Evolutionary conservation across 2,329 filamentous ascomycete species (phyloP).

Genomic region (Mollisia scopiformis): DNA sequence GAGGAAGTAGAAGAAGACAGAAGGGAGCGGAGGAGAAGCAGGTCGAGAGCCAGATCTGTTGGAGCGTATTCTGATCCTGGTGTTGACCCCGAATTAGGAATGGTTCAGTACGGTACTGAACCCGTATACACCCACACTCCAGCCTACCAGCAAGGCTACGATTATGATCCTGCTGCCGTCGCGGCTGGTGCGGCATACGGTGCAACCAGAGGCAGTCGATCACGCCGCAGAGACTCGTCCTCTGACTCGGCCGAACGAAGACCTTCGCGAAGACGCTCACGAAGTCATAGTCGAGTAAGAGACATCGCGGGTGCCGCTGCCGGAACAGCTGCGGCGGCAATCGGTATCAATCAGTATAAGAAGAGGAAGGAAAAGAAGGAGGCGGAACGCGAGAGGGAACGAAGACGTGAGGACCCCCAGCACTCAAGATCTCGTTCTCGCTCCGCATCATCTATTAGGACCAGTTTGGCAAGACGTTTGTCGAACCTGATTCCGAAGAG

Average conservation of each 20-base stretch:
- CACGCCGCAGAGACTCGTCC: constrained; percentile 28
- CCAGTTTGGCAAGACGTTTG: constrained; percentile 32
- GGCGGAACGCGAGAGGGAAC: constrained; percentile 39
- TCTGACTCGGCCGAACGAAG: constrained; percentile 29
- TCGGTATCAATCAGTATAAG: constrained; percentile 64
- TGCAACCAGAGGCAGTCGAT: constrained; percentile 22
- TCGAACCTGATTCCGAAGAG: constrained; percentile 36
- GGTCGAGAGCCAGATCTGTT: constrained; percentile 53
- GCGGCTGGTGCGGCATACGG: constrained; percentile 29
- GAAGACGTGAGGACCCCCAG: constrained; percentile 39
- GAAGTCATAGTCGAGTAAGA: constrained; percentile 44
- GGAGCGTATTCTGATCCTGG: constrained; percentile 51
- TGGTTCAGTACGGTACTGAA: constrained; percentile 67
- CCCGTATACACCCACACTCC: constrained; percentile 50
- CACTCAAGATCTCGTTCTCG: constrained; percentile 36
- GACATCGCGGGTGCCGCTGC: constrained; percentile 58
- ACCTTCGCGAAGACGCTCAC: constrained; percentile 23
- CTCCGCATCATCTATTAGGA: constrained; percentile 35
- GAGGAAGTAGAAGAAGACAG: constrained; percentile 38
- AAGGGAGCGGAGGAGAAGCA: constrained; percentile 35
- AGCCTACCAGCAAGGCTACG: constrained; percentile 30
- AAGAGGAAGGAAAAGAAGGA: constrained; percentile 47
- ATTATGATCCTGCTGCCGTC: constrained; percentile 30
- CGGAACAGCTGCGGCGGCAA: constrained; percentile 61
- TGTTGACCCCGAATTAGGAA: constrained; percentile 67